Evolutionary conservation across 257 asterid genomes (phyloP).

Genomic region (Jacaranda mimosifolia): DNA sequence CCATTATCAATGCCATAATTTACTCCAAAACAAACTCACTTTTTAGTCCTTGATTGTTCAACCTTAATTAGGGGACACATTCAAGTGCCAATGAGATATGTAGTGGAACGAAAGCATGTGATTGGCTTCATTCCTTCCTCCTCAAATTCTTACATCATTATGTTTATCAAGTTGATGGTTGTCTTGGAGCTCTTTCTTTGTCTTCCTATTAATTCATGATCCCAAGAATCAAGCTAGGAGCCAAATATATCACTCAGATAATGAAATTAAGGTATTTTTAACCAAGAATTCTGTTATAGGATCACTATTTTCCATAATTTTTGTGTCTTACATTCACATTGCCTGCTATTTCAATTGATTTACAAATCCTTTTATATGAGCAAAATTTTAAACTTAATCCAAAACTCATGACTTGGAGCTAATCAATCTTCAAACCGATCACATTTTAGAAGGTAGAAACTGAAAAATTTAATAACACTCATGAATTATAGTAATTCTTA

Average conservation of each 20-base stretch:
- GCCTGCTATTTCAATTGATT: too few species aligned
- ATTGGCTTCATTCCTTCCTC: slow-evolving; percentile 27
- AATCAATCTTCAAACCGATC: too few species aligned
- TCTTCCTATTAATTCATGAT: background rate
- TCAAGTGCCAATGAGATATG: slow-evolving; percentile 24
- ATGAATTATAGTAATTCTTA: too few species aligned
- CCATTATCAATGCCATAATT: slow-evolving; percentile 55
- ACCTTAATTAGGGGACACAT: slow-evolving; percentile 44
- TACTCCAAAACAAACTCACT: slow-evolving; percentile 33
- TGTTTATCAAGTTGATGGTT: slow-evolving; percentile 5
- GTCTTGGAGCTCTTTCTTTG: slow-evolving; percentile 15
- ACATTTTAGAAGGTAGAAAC: too few species aligned
- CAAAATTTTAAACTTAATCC: too few species aligned
- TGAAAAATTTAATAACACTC: too few species aligned
- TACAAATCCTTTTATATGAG: too few species aligned
- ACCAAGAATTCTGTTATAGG: too few species aligned
- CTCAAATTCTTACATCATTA: slow-evolving; percentile 25
- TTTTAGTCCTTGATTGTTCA: slow-evolving; percentile 22
- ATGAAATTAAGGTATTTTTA: background rate
- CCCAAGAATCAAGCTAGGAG: background rate
- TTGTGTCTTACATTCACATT: too few species aligned
- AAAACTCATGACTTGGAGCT: too few species aligned
- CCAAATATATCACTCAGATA: slow-evolving; percentile 1
- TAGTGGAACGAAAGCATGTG: slow-evolving; percentile 55
- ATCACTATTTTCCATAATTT: too few species aligned